These are phyloP conservation scores for Grammothele lineata DNA, from an alignment of 768 basidiomycete genomes.

Conservation along the genomic window DNA sequence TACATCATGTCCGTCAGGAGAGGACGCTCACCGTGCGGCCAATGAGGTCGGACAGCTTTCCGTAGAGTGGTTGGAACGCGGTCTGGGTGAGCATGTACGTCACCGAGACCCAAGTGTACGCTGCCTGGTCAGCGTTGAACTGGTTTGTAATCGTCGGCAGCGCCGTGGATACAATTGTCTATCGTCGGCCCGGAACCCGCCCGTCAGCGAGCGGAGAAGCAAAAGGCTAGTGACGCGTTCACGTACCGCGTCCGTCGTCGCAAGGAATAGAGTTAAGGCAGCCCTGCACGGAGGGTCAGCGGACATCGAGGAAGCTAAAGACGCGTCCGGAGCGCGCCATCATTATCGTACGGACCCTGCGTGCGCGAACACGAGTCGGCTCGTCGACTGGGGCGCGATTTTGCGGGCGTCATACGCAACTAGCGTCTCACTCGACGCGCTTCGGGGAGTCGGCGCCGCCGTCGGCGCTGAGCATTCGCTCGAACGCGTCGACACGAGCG, in stretches of 20 bases:
- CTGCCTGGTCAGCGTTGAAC: slow-evolving; percentile 58
- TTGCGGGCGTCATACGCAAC: slow-evolving; percentile 16
- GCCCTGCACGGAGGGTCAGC: slow-evolving; percentile 55
- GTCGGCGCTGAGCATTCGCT: slow-evolving; percentile 7
- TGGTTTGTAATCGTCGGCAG: slow-evolving; percentile 77
- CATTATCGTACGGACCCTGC: slow-evolving; percentile 65
- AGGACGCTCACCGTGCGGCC: slow-evolving; percentile 63
- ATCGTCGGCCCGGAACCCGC: slow-evolving; percentile 6
- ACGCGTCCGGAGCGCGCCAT: background rate
- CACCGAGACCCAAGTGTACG: slow-evolving; percentile 86
- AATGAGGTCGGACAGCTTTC: slow-evolving; percentile 71
- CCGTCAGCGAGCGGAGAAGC: slow-evolving; percentile 2
- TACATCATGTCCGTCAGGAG: slow-evolving; percentile 5
- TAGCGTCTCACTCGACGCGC: slow-evolving; percentile 20
- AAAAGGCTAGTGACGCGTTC: too few species aligned
- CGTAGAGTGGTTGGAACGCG: slow-evolving; percentile 80
- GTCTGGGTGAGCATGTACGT: slow-evolving; percentile 86
- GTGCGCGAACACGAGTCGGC: slow-evolving; percentile 58
- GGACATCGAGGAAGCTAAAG: slow-evolving; percentile 4
- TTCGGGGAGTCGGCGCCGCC: slow-evolving; percentile 11
- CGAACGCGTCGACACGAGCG: slow-evolving; percentile 8
- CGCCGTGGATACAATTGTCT: slow-evolving; percentile 78
- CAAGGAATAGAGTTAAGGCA: slow-evolving; percentile 76
- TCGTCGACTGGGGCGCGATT: slow-evolving; percentile 35
- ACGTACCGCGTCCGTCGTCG: slow-evolving; percentile 80